Evolutionary conservation across 768 basidiomycete species (phyloP).

Genomic region (Phlegmacium glaucopus): DNA sequence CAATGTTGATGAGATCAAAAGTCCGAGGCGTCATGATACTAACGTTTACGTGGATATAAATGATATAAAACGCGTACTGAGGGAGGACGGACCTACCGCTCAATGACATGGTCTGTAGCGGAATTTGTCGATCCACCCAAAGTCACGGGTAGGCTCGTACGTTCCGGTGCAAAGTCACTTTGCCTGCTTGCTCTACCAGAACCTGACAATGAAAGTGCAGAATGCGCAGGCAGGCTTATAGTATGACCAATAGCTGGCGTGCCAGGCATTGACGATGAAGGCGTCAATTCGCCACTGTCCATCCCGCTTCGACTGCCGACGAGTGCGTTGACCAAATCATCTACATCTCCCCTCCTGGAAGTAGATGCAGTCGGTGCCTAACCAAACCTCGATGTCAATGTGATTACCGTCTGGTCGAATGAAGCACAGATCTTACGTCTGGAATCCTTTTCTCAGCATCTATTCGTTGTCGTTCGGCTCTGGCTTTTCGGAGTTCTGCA

Average conservation of each 20-base stretch:
- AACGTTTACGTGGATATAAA: conserved; percentile 7
- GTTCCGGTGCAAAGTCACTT: conserved; percentile 50
- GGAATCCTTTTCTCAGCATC: conserved; percentile 42
- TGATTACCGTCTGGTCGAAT: neutral
- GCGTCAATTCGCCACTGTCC: conserved; percentile 66
- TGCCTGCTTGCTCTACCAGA: conserved; percentile 70
- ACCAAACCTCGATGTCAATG: neutral
- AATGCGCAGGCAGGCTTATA: conserved; percentile 32
- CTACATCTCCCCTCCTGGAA: conserved; percentile 48
- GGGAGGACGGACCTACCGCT: conserved; percentile 46
- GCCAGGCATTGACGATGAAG: conserved; percentile 67
- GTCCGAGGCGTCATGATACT: conserved; percentile 65
- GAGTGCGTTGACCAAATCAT: conserved; percentile 67
- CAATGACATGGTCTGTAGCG: conserved; percentile 64
- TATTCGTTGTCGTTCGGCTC: conserved; percentile 63
- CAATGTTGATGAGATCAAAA: conserved; percentile 83
- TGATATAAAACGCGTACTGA: neutral
- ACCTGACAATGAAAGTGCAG: conserved; percentile 32
- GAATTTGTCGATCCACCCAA: conserved; percentile 48
- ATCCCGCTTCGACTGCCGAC: conserved; percentile 42
- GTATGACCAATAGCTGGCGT: conserved; percentile 52
- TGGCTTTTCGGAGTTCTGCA: conserved; percentile 75
- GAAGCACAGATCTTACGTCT: conserved; percentile 26
- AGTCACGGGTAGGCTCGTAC: conserved; percentile 32
- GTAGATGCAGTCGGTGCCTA: conserved; percentile 25